Evolutionary conservation across 805 yeast species (phyloP).

Genomic region (Metschnikowia koreensis): DNA sequence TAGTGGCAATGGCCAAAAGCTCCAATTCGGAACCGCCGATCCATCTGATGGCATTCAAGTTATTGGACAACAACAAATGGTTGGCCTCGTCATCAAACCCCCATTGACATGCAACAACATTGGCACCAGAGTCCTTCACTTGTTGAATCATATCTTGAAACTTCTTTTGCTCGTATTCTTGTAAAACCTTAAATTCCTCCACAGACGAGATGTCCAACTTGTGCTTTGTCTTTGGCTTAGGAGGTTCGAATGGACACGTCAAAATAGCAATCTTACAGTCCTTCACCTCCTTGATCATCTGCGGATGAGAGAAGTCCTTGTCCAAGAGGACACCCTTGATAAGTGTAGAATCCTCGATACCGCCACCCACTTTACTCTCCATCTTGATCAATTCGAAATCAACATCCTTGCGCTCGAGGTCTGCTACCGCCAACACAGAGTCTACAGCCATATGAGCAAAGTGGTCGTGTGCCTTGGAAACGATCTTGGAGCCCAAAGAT

Average conservation of each 20-base stretch:
- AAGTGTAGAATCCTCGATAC: constrained; percentile 78
- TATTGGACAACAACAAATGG: constrained; percentile 82
- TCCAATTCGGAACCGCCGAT: constrained; percentile 97
- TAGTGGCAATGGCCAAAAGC: constrained; percentile 93
- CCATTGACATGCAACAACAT: constrained; percentile 98
- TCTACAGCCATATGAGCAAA: constrained; percentile 98
- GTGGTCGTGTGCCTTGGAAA: constrained; percentile 87
- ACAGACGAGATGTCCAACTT: constrained; percentile 91
- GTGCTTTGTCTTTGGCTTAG: constrained; percentile 98
- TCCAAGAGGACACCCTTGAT: constrained; percentile 92
- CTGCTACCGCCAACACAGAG: constrained; percentile 89
- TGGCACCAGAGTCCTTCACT: constrained; percentile 90
- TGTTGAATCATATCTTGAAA: constrained; percentile 85
- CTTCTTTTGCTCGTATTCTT: constrained; percentile 87
- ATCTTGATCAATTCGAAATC: constrained; percentile 95
- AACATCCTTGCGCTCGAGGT: constrained; percentile 87
- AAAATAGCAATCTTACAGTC: constrained; percentile 90
- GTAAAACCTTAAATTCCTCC: constrained; percentile 88
- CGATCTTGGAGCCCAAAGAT: constrained; percentile 92
- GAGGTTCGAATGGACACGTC: constrained; percentile 99
- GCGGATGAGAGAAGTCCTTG: constrained; percentile 97
- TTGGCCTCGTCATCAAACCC: constrained; percentile 99
- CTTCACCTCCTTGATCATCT: constrained; percentile 80
- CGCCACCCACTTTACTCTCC: constrained; percentile 94
- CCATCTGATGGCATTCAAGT: constrained; percentile 97